These are phyloP conservation scores for Asterochloris sp. DNA, from an alignment of 139 green algal genomes.

Conservation along the genomic window DNA sequence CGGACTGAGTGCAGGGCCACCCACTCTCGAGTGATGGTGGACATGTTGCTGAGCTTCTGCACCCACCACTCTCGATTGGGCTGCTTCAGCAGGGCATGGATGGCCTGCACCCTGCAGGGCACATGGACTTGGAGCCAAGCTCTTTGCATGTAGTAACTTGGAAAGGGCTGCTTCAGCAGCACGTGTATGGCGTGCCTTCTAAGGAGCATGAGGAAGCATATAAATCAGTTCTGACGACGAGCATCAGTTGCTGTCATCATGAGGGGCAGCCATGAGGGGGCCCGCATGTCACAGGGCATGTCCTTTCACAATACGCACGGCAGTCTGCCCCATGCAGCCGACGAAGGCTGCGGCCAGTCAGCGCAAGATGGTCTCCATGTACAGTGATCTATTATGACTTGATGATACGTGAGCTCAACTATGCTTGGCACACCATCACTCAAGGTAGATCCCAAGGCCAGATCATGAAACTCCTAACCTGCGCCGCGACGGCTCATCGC, in stretches of 20 bases:
- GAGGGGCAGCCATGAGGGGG: not conserved
- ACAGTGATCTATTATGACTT: too few species aligned
- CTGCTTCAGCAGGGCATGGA: slow-evolving; percentile 37
- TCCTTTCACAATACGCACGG: too few species aligned
- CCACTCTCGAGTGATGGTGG: slow-evolving; percentile 89
- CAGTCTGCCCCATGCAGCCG: too few species aligned
- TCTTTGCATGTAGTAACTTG: too few species aligned
- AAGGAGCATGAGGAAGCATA: not conserved
- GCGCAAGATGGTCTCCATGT: too few species aligned
- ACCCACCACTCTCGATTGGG: slow-evolving; percentile 63
- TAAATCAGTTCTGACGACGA: not conserved
- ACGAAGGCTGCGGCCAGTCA: too few species aligned
- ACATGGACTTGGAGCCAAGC: not conserved
- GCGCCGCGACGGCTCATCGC: slow-evolving; percentile 25
- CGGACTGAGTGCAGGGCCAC: slow-evolving; percentile 72
- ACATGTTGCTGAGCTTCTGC: slow-evolving; percentile 75
- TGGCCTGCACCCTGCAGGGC: slow-evolving; percentile 40
- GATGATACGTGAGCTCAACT: too few species aligned
- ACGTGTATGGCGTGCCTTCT: not conserved
- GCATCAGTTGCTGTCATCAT: not conserved
- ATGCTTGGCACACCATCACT: too few species aligned
- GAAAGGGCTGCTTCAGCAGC: not conserved
- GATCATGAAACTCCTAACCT: too few species aligned
- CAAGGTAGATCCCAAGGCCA: too few species aligned
- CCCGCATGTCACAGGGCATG: too few species aligned